Evolutionary conservation across 192 early-diverging fungal species (phyloP), one percentile per base, ranked within the genome.

Genomic region (Backusella luteola): DNA sequence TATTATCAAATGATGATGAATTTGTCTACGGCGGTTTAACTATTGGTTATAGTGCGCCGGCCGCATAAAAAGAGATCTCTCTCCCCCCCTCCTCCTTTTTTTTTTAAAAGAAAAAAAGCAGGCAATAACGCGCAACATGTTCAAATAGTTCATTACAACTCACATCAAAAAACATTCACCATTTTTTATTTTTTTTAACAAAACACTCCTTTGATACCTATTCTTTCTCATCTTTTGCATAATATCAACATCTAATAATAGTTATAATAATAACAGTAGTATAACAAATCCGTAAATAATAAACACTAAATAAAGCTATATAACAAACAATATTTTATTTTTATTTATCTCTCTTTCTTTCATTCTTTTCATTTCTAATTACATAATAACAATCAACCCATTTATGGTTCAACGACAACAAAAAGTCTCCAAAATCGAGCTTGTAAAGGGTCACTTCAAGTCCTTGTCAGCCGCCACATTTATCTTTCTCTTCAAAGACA

Each of bases 31-130:
- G 39, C 21, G 79, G 71, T 38, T 67, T 71, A 34, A 73, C 67
- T 29, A 74, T 76, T 19, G 85, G 84, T 9, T 76, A 85, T 66
- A 84, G 80, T 59, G 85, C 85, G 1, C 85, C 87, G 6, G 87
- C 87, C 11, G 87, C 87, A 56, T 88, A 84, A 79, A 70, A 19
- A 75, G 29, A 34, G 12, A 34, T 8, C 14, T 34, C 11, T 0
- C 67, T 3, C 21, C 39, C 69, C 11, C 14, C 46, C 39, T 19
- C 23, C 19, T 71, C 21, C 42, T 23, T 59, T 53, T 53, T 53
- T 23, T 56, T 23, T 59, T 59, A 11, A 59, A 14, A 14, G 26
- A 59, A 29, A 21, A 53, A 21, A 53, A 21, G 9, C 23, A 26
- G 11, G 26, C n/a, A 23, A 9, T 9, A 26, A 59, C 56, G 9